These are phyloP conservation scores for Pholiota microspora DNA, from an alignment of 768 basidiomycete genomes.

Conservation along the genomic window DNA sequence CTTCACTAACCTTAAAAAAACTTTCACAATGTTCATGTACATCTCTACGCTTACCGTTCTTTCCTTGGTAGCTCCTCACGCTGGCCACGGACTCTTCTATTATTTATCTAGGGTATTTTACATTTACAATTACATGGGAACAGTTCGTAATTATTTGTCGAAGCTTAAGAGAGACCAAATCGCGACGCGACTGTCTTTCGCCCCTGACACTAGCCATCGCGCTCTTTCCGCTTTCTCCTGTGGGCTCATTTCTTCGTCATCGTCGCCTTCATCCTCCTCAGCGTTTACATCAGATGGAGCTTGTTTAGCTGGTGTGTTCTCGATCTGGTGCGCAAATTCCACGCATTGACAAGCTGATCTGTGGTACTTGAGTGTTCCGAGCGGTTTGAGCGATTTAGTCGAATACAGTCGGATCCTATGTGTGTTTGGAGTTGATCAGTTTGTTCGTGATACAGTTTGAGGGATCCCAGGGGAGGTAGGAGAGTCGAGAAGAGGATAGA, in stretches of 20 bases:
- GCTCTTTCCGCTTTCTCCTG: slow-evolving; percentile 42
- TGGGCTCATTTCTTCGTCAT: slow-evolving; percentile 51
- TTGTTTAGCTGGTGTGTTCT: slow-evolving; percentile 11
- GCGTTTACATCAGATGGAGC: not conserved
- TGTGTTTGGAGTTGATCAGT: not conserved
- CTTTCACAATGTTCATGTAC: not conserved
- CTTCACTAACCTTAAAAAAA: slow-evolving; percentile 8
- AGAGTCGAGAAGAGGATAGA: not conserved
- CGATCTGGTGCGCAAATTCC: slow-evolving; percentile 52
- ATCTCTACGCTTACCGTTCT: not conserved
- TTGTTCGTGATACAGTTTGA: not conserved
- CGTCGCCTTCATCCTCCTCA: slow-evolving; percentile 32
- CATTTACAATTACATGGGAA: not conserved
- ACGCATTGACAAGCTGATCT: slow-evolving; percentile 74
- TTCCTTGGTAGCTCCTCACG: not conserved
- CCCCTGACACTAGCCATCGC: slow-evolving; percentile 65
- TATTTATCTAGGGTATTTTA: not conserved
- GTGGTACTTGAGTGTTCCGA: slow-evolving; percentile 85
- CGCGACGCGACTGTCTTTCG: slow-evolving; percentile 68
- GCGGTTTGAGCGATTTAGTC: slow-evolving; percentile 72
- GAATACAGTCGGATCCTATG: slow-evolving; percentile 80
- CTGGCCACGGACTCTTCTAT: too few species aligned
- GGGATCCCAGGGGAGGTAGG: not conserved
- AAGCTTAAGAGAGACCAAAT: slow-evolving; percentile 70
- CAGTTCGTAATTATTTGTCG: slow-evolving; percentile 23